These are phyloP conservation scores for Hygrophorus russula DNA, from an alignment of 768 basidiomycete genomes.

Conservation along the genomic window DNA sequence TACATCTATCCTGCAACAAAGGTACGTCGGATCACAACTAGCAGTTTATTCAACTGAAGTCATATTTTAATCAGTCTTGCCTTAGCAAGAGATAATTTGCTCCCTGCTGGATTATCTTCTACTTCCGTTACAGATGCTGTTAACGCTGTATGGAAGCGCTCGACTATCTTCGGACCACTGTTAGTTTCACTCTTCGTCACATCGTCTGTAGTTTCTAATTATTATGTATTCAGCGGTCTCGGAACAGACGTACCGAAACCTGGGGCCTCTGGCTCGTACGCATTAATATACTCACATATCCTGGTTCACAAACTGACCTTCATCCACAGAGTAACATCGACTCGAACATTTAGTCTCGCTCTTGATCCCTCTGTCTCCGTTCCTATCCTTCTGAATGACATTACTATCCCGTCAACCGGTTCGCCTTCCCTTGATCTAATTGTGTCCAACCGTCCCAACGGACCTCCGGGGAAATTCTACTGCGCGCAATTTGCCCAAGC, in stretches of 20 bases:
- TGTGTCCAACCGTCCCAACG: slow-evolving; percentile 22
- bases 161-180: slow-evolving; percentile 64
- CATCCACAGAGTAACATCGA: slow-evolving; percentile 13
- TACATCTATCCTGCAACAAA: slow-evolving; percentile 13
- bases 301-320: not conserved
- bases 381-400: slow-evolving; percentile 36
- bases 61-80: not conserved
- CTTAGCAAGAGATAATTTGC: slow-evolving; percentile 33
- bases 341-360: slow-evolving; percentile 29
- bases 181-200: slow-evolving; percentile 21
- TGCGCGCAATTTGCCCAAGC: slow-evolving; percentile 29
- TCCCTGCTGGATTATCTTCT: slow-evolving; percentile 23
- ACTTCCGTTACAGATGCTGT: slow-evolving; percentile 9
- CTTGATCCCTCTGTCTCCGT: slow-evolving; percentile 40
- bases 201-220: slow-evolving; percentile 3
- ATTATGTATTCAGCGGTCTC: slow-evolving; percentile 19
- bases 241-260: slow-evolving; percentile 17
- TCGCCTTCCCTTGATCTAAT: slow-evolving; percentile 26
- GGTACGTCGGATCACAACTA: slow-evolving; percentile 9
- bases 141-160: slow-evolving; percentile 28
- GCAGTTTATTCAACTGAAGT: not conserved
- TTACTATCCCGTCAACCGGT: slow-evolving; percentile 18
- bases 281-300: slow-evolving; percentile 16
- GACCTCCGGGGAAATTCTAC: slow-evolving; percentile 55
- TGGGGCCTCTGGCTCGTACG: not conserved